These are phyloP conservation scores for Coffea eugenioides DNA, from an alignment of 257 asterid species.

Conservation along the genomic window DNA sequence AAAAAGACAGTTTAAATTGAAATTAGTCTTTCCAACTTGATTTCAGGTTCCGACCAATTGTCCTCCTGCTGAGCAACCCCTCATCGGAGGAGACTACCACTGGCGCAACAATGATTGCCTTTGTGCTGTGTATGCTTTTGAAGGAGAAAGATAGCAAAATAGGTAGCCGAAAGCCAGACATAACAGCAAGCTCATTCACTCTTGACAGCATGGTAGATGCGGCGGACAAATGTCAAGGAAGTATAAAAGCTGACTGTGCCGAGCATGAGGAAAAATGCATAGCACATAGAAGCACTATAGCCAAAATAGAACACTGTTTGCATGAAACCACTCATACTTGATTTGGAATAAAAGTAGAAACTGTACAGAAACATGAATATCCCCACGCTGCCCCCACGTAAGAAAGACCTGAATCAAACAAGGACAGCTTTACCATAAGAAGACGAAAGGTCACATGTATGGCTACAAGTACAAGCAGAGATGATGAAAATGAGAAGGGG, in stretches of 20 bases:
- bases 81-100: neutral
- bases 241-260: constrained; percentile 66
- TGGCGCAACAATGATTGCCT: neutral
- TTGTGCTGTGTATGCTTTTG: neutral
- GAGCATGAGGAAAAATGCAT: constrained; percentile 69
- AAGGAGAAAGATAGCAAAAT: neutral
- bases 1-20: neutral
- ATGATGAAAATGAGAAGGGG: neutral
- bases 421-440: constrained; percentile 5
- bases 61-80: neutral
- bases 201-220: constrained; percentile 60
- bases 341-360: constrained; percentile 54
- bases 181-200: constrained; percentile 46
- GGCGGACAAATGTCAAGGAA: constrained; percentile 58
- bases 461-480: neutral
- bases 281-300: constrained; percentile 68
- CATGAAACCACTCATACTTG: constrained; percentile 66
- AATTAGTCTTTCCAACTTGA: neutral
- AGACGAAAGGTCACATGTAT: neutral
- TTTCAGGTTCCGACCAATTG: neutral
- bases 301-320: constrained; percentile 66
- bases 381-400: constrained; percentile 80
- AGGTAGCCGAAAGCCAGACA: neutral
- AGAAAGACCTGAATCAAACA: constrained; percentile 58
- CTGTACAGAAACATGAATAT: constrained; percentile 63